A percentile compares a stretch with the other conserved stretches of the same genome.
Conservation (phyloP, 345 rosid species). For the Salix koriyanagi region DNA sequence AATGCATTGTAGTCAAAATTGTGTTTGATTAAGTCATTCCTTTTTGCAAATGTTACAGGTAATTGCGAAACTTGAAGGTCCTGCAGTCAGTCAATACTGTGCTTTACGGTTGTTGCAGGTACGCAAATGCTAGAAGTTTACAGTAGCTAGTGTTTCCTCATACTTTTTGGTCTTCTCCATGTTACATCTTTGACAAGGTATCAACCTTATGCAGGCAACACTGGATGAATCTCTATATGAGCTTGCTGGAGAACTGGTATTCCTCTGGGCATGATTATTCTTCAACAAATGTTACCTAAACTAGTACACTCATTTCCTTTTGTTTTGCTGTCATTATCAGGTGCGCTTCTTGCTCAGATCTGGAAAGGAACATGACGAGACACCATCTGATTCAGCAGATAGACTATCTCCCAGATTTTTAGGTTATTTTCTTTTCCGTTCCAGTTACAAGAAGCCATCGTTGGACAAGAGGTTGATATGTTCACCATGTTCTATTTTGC, state of each 20-base stretch:
- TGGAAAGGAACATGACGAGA: constrained; percentile 84
- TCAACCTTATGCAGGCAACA: constrained; percentile 65
- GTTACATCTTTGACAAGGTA: constrained; percentile 13
- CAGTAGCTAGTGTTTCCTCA: neutral
- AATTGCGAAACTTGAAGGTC: constrained; percentile 96
- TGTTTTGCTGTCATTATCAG: constrained; percentile 35
- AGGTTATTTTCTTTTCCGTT: constrained; percentile 79
- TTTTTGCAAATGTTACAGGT: constrained; percentile 46
- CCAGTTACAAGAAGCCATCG: constrained; percentile 67
- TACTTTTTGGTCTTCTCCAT: neutral
- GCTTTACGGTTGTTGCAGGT: constrained; percentile 94
- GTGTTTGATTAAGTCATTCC: neutral
- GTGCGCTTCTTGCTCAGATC: constrained; percentile 97
- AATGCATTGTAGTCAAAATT: neutral
- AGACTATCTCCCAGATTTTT: constrained; percentile 75
- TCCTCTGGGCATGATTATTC: constrained; percentile 12
- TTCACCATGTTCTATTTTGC: constrained; percentile 9
- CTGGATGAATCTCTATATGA: constrained; percentile 95
- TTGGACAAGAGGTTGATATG: constrained; percentile 60
- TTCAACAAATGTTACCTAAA: constrained; percentile 7
- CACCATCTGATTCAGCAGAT: constrained; percentile 75
- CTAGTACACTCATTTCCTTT: constrained; percentile 3
- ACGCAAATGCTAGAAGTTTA: constrained; percentile 9
- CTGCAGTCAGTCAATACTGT: constrained; percentile 95
- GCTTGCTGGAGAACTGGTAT: constrained; percentile 99